phyloP scores from a whole-genome alignment of 2,329 filamentous ascomycete species.

The Pseudopyricularia cyperi region DNA sequence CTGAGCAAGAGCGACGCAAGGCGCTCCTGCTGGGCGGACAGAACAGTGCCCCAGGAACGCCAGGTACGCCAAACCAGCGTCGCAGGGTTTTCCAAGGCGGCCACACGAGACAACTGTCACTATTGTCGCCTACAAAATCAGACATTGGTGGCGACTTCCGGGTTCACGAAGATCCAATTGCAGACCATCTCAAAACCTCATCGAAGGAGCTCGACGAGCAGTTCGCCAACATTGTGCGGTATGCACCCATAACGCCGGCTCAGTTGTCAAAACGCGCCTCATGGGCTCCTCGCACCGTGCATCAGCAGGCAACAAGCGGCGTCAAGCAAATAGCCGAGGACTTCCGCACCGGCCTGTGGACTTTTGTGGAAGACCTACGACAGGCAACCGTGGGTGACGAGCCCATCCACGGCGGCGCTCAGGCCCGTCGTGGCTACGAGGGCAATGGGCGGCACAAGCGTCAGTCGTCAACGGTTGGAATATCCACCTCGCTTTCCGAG shows the following conservation, averaged over 20 bases:
- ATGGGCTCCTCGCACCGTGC: slow-evolving; percentile 41
- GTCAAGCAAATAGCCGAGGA: slow-evolving; percentile 78
- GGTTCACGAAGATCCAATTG: slow-evolving; percentile 23
- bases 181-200: slow-evolving; percentile 28
- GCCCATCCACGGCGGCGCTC: slow-evolving; percentile 44
- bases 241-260: slow-evolving; percentile 19
- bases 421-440: slow-evolving; percentile 7
- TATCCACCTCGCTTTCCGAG: background rate
- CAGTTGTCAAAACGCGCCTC: slow-evolving; percentile 41
- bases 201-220: slow-evolving; percentile 16
- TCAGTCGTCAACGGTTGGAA: background rate
- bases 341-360: slow-evolving; percentile 80
- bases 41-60: slow-evolving; percentile 25
- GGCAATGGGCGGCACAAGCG: background rate
- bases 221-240: slow-evolving; percentile 15
- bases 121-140: slow-evolving; percentile 58
- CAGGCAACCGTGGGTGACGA: slow-evolving; percentile 96
- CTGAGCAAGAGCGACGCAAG: slow-evolving; percentile 63
- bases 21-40: slow-evolving; percentile 41
- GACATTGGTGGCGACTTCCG: slow-evolving; percentile 24
- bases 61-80: slow-evolving; percentile 18
- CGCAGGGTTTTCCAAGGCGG: slow-evolving; percentile 57
- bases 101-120: slow-evolving; percentile 55
- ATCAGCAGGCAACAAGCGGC: slow-evolving; percentile 20
- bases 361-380: slow-evolving; percentile 87